These are phyloP conservation scores for Pholiota molesta DNA, from an alignment of 768 basidiomycete genomes.

Conservation along the genomic window DNA sequence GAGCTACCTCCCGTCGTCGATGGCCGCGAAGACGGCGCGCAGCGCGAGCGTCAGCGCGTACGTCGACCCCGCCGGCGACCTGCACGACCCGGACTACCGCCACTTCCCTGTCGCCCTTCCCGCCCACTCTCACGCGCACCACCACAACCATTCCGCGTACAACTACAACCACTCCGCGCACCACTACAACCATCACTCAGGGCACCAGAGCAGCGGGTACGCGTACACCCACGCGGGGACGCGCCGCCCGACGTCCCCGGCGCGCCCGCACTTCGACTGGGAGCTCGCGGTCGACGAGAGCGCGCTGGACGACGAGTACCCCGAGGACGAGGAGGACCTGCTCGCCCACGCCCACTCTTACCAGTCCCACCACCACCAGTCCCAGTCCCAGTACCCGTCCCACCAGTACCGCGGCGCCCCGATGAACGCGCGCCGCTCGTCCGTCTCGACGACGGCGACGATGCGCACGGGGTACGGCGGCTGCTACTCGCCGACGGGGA, in stretches of 20 bases:
- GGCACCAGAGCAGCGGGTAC: too few species aligned
- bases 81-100: slow-evolving; percentile 71
- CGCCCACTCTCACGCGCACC: slow-evolving; percentile 19
- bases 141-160: neutral
- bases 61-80: slow-evolving; percentile 62
- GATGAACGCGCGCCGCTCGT: slow-evolving; percentile 14
- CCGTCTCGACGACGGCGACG: slow-evolving; percentile 27
- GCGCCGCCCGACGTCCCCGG: slow-evolving; percentile 11
- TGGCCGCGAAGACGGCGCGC: slow-evolving; percentile 48
- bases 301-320: slow-evolving; percentile 29
- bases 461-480: slow-evolving; percentile 5
- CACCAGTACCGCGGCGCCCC: neutral
- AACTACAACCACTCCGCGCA: neutral
- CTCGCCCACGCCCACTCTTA: neutral
- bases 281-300: slow-evolving; percentile 28
- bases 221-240: too few species aligned
- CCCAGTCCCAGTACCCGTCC: neutral
- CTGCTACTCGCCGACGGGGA: slow-evolving; percentile 24
- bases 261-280: slow-evolving; percentile 24
- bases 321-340: slow-evolving; percentile 20
- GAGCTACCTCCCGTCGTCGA: slow-evolving; percentile 45
- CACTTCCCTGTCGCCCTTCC: slow-evolving; percentile 56
- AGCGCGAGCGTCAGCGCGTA: slow-evolving; percentile 37
- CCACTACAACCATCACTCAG: neutral
- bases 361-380: too few species aligned